These are phyloP conservation scores for Cladophialophora carrionii DNA, from an alignment of 2,329 filamentous ascomycete genomes.

Conservation along the genomic window DNA sequence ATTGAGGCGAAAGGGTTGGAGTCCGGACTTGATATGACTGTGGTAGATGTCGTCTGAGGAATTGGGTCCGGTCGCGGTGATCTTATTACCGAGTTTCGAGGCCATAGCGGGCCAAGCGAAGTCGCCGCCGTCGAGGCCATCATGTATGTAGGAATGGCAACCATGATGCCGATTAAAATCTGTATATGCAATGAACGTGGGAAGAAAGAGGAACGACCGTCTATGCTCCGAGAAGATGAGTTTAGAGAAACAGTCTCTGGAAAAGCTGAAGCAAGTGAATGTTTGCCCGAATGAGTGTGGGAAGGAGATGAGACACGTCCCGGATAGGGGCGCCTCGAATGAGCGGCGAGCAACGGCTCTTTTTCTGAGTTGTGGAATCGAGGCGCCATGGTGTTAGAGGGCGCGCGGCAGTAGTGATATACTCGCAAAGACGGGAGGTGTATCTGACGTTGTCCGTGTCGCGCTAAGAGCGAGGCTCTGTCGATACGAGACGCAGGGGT, in stretches of 20 bases:
- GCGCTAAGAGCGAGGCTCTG: constrained; percentile 23
- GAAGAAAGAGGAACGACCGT: constrained; percentile 14
- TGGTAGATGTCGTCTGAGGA: constrained; percentile 13
- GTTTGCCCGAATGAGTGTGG: constrained; percentile 20
- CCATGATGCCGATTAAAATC: constrained; percentile 34
- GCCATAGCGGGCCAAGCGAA: constrained; percentile 22
- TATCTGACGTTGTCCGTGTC: constrained; percentile 24
- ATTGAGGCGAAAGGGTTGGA: constrained; percentile 32
- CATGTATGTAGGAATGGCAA: constrained; percentile 35
- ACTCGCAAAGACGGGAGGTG: constrained; percentile 14
- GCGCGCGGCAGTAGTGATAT: constrained; percentile 18
- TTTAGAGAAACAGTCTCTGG: constrained; percentile 7
- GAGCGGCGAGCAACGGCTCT: constrained; percentile 27
- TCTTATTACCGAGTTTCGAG: constrained; percentile 28
- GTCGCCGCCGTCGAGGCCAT: constrained; percentile 29
- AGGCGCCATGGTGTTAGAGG: constrained; percentile 22
- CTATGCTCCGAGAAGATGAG: background rate
- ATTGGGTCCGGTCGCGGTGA: constrained; percentile 22
- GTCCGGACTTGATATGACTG: constrained; percentile 7
- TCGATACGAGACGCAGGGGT: constrained; percentile 10
- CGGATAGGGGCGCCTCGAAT: constrained; percentile 22
- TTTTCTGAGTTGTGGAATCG: constrained; percentile 20
- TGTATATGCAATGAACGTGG: constrained; percentile 24
- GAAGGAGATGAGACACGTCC: constrained; percentile 15
- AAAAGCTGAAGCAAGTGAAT: constrained; percentile 8